phyloP scores from a whole-genome alignment of 768 basidiomycete species.

The Suillus luteus region DNA sequence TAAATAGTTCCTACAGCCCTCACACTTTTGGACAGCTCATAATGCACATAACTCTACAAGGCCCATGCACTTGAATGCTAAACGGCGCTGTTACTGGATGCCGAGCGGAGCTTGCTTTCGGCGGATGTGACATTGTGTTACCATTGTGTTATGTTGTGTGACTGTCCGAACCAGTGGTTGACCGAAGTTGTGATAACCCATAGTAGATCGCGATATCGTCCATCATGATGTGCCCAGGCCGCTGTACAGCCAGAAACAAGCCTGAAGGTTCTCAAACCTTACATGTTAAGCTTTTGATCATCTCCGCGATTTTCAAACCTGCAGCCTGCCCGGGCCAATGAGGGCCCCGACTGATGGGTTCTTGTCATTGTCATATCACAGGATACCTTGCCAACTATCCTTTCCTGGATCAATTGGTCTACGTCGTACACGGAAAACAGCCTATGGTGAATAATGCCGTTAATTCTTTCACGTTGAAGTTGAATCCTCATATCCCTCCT shows the following conservation, averaged over 20 bases:
- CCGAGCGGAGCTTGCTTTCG: too few species aligned
- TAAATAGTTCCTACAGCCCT: too few species aligned
- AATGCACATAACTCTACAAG: too few species aligned
- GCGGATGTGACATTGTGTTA: too few species aligned
- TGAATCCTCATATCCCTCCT: neutral
- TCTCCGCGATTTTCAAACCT: neutral
- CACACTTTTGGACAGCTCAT: too few species aligned
- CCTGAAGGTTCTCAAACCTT: neutral
- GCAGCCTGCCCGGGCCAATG: too few species aligned
- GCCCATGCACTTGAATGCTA: too few species aligned
- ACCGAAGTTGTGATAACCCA: too few species aligned
- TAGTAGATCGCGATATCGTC: too few species aligned
- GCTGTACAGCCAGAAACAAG: neutral
- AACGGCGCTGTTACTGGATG: too few species aligned
- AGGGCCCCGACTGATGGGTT: neutral
- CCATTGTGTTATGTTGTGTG: too few species aligned
- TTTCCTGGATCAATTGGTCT: neutral
- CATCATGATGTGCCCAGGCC: neutral
- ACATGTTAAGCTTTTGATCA: slow-evolving; percentile 1
- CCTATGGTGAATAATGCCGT: neutral
- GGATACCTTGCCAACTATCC: neutral
- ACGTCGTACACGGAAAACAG: neutral
- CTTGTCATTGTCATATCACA: neutral
- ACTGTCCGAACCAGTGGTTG: too few species aligned
- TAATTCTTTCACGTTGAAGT: neutral